These are phyloP conservation scores for Cryphonectria naterciae DNA, from an alignment of 2,329 filamentous ascomycete genomes.

Conservation along the genomic window DNA sequence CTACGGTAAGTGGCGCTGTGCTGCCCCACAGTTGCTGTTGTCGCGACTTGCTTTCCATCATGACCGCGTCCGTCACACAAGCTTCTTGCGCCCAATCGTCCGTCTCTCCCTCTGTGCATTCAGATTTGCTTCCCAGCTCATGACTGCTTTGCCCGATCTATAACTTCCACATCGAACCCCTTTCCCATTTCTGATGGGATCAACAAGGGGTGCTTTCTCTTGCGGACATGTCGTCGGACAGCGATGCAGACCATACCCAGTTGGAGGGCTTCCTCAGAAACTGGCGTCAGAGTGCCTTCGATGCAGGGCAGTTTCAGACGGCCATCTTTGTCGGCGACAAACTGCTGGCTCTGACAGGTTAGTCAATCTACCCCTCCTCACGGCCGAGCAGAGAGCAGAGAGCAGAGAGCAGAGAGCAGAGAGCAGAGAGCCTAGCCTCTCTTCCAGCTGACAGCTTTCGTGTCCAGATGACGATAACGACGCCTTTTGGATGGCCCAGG, in stretches of 20 bases:
- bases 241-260: constrained; percentile 27
- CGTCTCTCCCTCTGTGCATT: not conserved
- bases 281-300: constrained; percentile 93
- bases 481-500: constrained; percentile 97
- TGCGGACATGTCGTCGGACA: constrained; percentile 28
- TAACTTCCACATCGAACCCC: not conserved
- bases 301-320: constrained; percentile 94
- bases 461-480: constrained; percentile 83
- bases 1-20: not conserved
- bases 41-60: not conserved
- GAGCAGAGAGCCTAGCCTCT: constrained; percentile 7
- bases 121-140: not conserved
- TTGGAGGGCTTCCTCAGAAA: constrained; percentile 95
- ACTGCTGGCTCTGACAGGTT: constrained; percentile 89
- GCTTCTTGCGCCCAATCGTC: not conserved
- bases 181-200: not conserved
- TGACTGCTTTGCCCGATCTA: not conserved
- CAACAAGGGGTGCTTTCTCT: not conserved
- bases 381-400: not conserved
- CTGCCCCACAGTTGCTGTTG: not conserved
- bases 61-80: not conserved
- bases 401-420: not conserved
- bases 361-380: constrained; percentile 37
- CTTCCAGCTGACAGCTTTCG: constrained; percentile 27
- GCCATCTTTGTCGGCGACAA: constrained; percentile 98